Conservation (phyloP, 2,329 filamentous ascomycete genomes). For the Herpomyces periplanetae region DNA sequence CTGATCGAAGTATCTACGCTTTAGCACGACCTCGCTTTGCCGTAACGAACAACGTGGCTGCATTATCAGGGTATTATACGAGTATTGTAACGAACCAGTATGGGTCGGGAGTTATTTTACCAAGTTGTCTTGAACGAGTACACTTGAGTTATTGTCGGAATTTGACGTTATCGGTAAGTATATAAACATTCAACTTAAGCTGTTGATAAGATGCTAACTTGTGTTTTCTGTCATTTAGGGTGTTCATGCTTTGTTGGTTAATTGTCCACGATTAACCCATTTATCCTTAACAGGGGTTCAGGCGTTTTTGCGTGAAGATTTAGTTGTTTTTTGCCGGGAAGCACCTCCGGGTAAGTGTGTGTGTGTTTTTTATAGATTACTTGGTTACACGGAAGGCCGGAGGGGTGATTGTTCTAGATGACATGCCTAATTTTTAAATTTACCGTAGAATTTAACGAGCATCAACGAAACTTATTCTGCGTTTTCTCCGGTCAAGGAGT, state of each 20-base stretch:
- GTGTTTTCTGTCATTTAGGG: constrained; percentile 17
- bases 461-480: constrained; percentile 80
- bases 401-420: constrained; percentile 4
- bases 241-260: constrained; percentile 55
- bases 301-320: constrained; percentile 49
- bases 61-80: no score
- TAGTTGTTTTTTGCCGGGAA: constrained; percentile 47
- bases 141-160: constrained; percentile 82
- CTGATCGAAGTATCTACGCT: constrained; percentile 51
- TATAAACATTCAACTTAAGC: not conserved
- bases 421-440: not conserved
- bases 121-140: constrained; percentile 46
- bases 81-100: no score
- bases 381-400: not conserved
- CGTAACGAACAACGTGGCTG: constrained; percentile 14
- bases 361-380: not conserved
- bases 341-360: constrained; percentile 23
- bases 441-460: constrained; percentile 43
- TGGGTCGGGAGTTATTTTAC: constrained; percentile 15
- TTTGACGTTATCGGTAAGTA: constrained; percentile 33
- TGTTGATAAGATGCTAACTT: constrained; percentile 1
- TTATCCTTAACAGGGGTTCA: constrained; percentile 73
- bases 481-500: constrained; percentile 80
- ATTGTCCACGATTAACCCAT: constrained; percentile 67
- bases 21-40: constrained; percentile 25